Evolutionary conservation across 2,329 filamentous ascomycete species (phyloP).

Genomic region (Ceratocystis huliohia): DNA sequence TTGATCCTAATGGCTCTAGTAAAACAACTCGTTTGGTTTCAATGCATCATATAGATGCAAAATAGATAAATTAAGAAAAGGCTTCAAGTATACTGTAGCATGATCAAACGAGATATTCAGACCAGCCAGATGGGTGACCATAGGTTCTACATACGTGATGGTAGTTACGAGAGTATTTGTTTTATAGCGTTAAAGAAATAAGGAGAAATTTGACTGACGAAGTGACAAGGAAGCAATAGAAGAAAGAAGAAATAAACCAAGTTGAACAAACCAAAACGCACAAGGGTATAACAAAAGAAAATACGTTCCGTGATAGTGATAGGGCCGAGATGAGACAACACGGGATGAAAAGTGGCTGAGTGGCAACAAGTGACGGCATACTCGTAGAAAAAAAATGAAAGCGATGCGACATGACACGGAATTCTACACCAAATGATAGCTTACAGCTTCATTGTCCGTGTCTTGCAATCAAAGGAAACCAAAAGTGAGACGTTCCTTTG

Average conservation of each 20-base stretch:
- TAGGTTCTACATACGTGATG: not conserved
- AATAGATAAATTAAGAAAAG: not conserved
- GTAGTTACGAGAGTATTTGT: not conserved
- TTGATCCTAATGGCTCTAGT: not conserved
- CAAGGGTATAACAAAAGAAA: conserved; percentile 8
- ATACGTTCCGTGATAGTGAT: not conserved
- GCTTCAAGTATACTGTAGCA: too few relatives aligned
- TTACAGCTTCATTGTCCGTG: not conserved
- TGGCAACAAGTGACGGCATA: not conserved
- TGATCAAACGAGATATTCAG: not conserved
- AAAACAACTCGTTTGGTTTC: not conserved
- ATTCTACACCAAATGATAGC: not conserved
- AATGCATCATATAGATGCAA: not conserved
- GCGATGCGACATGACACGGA: not conserved
- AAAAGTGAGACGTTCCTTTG: not conserved
- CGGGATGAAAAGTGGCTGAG: not conserved
- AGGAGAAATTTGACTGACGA: not conserved
- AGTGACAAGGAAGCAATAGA: not conserved
- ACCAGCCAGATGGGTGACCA: not conserved
- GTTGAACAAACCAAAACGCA: not conserved
- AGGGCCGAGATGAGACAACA: not conserved
- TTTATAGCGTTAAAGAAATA: not conserved
- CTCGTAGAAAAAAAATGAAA: not conserved
- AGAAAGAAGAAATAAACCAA: not conserved
- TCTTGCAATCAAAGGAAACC: not conserved